Evolutionary conservation across 164 flowering plant species (phyloP), one percentile per base, ranked within the genome.

Genomic region (Stephania japonica): DNA sequence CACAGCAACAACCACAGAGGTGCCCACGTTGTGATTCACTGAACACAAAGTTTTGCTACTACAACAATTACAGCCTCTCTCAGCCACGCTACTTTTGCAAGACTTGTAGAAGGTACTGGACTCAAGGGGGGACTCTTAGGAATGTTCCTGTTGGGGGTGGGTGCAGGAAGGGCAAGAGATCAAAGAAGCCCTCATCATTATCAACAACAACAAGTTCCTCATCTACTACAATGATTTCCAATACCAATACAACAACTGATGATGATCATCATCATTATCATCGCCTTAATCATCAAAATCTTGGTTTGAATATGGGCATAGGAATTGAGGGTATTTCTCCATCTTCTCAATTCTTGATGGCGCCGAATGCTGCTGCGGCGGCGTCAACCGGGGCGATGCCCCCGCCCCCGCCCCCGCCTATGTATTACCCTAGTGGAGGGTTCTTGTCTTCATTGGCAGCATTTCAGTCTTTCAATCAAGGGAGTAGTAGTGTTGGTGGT

Each of bases 91-190:
- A 74, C 26, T 78, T 78, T 72, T 78, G 80, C 47, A 78, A 78
- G 69, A 41, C 77, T 27, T 78, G 80, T 49, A 65, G 80, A 61
- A 74, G 80, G 42, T 78, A 78, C 53, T 78, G 80, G 80, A 78
- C 80, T 42, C 80, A 78, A 56, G 80, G 77, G 12, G 80, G 89
- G 14, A 75, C 77, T 12, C 72, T 78, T 3, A 53, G 80, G 21
- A 78, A 78, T 25, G 78, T 75, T 23, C 81, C 78, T 59, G 81
- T 80, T 42, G 64, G 76, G n/a, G 86, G 89, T 14, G 85, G 85
- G 7, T 82, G 81, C 69, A 68, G 86, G 12, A 85, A 85, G 69
- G 86, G 84, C 0, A 85, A 83, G 73, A 83, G 85, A 44, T 38
- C 79, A 7, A 85, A 81, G 21, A 73, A 72, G 23, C 61, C 66